Evolutionary conservation across 2,329 filamentous ascomycete genomes (phyloP), one percentile per base, ranked within the genome.

Genomic region (Xylaria digitata): DNA sequence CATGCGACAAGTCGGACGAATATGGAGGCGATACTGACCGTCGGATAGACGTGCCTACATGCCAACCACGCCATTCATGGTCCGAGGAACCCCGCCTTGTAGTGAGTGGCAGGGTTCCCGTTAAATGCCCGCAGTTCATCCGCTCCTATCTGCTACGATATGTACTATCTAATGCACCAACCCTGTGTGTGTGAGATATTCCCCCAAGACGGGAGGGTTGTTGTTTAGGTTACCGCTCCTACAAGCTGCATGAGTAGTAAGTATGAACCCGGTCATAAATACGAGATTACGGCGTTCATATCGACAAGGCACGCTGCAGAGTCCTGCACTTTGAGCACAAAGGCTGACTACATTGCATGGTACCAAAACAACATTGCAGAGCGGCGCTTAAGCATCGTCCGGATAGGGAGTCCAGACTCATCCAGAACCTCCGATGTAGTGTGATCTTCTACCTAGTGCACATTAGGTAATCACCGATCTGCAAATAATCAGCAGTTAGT

Each of bases 21-120:
- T 45, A 37, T 37, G 45, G 60, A 66, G 65, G 61, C 60, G 63
- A 66, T 54, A 21, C 64, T 67, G 65, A 62, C 67, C 67, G 64
- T 62, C 67, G 67, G 67, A 65, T 63, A 69, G 64, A 56, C 67
- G 67, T 69, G 67, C 67, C 67, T 69, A 30, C 21, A 58, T 56
- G 61, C 67, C 67, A 67, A 66, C 56, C 59, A 62, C 59, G 62
- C 62, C 63, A 59, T 7, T 49, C 17, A 6, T 19, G 11, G 15
- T 40, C 13, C 37, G 37, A 40, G 11, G 15, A 37, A 17, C 21
- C 42, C 45, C 42, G 42, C 21, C 43, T 19, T 15, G 32, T 56
- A 45, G 48, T 15, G 34, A 45, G 48, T 15, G 37, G 50, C 65
- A 61, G 46, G 52, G 61, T 54, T 45, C 49, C 56, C 57, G 34